Percentiles rank a stretch among this genome's conserved stretches.
Evolutionary conservation across 2,329 filamentous ascomycete genomes (phyloP).

Genomic region (Venturia pyrina): DNA sequence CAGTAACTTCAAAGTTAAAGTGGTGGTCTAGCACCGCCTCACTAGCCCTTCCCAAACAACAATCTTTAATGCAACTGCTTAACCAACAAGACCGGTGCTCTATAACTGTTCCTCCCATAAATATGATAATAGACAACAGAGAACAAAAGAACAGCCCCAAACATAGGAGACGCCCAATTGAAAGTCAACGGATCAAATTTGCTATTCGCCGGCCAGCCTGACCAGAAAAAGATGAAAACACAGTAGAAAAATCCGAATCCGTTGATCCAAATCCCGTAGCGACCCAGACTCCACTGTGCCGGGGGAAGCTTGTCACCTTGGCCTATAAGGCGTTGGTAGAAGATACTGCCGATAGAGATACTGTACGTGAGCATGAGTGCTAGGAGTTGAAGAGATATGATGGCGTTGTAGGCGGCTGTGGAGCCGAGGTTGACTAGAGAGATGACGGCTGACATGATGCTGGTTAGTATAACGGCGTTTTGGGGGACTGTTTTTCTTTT

Average conservation of each 20-base stretch:
- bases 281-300: slow-evolving; percentile 28
- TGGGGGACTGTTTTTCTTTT: slow-evolving; percentile 30
- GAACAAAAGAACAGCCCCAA: slow-evolving; percentile 33
- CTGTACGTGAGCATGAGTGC: slow-evolving; percentile 23
- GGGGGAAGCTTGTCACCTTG: slow-evolving; percentile 17
- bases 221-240: slow-evolving; percentile 31
- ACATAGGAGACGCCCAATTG: slow-evolving; percentile 39
- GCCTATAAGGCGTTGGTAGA: slow-evolving; percentile 19
- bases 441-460: slow-evolving; percentile 23
- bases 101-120: slow-evolving; percentile 31
- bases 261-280: slow-evolving; percentile 27
- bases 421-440: slow-evolving; percentile 33
- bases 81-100: slow-evolving; percentile 17
- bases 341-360: slow-evolving; percentile 23
- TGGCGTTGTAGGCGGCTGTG: slow-evolving; percentile 28
- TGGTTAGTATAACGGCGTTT: slow-evolving; percentile 22
- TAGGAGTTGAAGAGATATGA: slow-evolving; percentile 24
- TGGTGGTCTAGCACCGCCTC: too few species aligned
- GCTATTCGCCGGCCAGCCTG: slow-evolving; percentile 22
- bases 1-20: too few species aligned
- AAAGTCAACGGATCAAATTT: slow-evolving; percentile 27
- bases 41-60: too few species aligned
- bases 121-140: slow-evolving; percentile 34
- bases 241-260: slow-evolving; percentile 25
- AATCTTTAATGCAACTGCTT: not conserved